Evolutionary conservation across 768 basidiomycete species (phyloP).

Genomic region (Phaffia tasmanica): DNA sequence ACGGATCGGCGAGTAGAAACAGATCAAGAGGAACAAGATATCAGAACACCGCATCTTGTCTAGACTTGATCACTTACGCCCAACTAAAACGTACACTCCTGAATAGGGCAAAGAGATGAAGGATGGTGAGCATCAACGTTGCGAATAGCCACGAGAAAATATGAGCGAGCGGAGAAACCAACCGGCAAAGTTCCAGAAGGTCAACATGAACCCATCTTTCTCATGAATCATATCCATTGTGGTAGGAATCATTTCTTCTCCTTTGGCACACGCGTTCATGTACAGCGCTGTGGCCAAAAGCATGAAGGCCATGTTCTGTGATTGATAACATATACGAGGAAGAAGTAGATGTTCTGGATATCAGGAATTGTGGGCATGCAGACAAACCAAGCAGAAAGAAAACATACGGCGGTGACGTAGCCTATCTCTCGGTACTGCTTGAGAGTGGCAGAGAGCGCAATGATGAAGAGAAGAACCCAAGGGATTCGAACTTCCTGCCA

Average conservation of each 20-base stretch:
- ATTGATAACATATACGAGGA: background rate
- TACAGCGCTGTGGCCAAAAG: conserved; percentile 91
- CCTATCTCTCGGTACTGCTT: conserved; percentile 91
- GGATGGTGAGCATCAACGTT: background rate
- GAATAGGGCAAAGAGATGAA: conserved; percentile 15
- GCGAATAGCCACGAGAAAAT: conserved; percentile 16
- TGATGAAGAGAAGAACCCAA: conserved; percentile 90
- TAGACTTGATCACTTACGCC: background rate
- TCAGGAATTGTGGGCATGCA: background rate
- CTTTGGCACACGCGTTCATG: conserved; percentile 61
- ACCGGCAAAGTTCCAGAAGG: conserved; percentile 94
- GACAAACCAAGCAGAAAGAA: background rate
- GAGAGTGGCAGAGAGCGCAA: conserved; percentile 80
- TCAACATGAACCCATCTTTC: conserved; percentile 90
- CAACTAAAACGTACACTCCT: conserved; percentile 32
- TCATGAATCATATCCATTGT: conserved; percentile 99
- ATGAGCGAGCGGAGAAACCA: conserved; percentile 50
- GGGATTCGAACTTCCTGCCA: conserved; percentile 58
- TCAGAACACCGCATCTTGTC: background rate
- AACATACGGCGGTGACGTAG: conserved; percentile 76
- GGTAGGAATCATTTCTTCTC: conserved; percentile 79
- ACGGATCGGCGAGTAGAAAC: background rate
- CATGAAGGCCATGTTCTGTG: conserved; percentile 92
- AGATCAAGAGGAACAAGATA: background rate
- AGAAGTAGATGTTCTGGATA: background rate